Percentiles rank a stretch among this genome's conserved stretches.
These are phyloP conservation scores for Fusarium secorum DNA, from an alignment of 2,329 filamentous ascomycete genomes.

Conservation along the genomic window DNA sequence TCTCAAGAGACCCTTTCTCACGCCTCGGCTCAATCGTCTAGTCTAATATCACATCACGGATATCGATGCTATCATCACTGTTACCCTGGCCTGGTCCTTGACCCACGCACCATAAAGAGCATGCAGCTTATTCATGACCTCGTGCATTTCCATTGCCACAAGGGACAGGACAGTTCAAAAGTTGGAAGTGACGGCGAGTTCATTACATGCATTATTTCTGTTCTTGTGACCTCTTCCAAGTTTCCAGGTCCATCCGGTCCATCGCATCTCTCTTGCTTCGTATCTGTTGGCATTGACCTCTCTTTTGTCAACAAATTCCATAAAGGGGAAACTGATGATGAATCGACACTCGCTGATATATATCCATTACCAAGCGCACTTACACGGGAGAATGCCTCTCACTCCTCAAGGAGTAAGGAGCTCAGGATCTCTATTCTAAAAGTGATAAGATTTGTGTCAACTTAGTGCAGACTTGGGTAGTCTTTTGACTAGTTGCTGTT, in stretches of 20 bases:
- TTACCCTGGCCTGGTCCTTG: neutral
- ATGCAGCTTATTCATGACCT: conserved; percentile 26
- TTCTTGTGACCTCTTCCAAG: neutral
- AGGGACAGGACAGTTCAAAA: neutral
- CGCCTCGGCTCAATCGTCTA: neutral
- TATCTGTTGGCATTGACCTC: neutral
- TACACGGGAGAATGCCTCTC: neutral
- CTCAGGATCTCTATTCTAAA: neutral
- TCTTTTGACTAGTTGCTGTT: no score
- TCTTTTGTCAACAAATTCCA: neutral
- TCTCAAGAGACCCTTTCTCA: neutral
- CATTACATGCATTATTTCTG: neutral
- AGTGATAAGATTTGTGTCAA: neutral
- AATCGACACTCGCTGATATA: conserved; percentile 1
- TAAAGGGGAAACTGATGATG: conserved; percentile 16
- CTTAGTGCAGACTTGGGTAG: neutral
- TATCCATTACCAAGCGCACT: conserved; percentile 2
- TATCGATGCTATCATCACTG: neutral
- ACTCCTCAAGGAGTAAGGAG: neutral
- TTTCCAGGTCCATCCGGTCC: neutral
- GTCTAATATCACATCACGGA: neutral
- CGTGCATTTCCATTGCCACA: neutral
- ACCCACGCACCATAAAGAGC: conserved; percentile 29
- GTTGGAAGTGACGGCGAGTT: neutral
- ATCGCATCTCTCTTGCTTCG: neutral